Base-by-base conservation (phyloP, 371 early-diverging fungal genomes). In the Mycotypha africana region DNA sequence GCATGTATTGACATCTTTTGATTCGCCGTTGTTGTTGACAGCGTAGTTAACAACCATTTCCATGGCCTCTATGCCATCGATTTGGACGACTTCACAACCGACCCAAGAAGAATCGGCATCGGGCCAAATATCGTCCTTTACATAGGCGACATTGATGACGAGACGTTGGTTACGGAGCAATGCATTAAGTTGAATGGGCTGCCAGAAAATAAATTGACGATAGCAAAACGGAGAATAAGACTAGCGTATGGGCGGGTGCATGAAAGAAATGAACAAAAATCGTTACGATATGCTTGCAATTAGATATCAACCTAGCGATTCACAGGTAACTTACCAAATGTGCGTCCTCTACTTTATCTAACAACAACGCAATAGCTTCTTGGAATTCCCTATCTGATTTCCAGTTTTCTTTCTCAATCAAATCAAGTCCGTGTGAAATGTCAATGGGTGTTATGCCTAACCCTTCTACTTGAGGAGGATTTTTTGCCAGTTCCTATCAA, bases 11-110 rank as follows among this genome's bases (percentile, higher is more conserved):
- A 62, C 70, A 40, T 74, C 74, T 59, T 74, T 74, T 35, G 67
- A 67, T 56, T 74, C 74, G 12, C 74, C 74, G 40, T 74, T 74
- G 47, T 74, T 74, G 35, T 74, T 74, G 39, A 74, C 70, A n/a
- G 74, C 74, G 34, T 74, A 74, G 38, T 74, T 65, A 39, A 65
- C 67, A 36, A 74, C 60, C 74, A 74, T 74, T 6, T 69, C 67
- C 43, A 74, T 59, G 15, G 70, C 74, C 24, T 69, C 65, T 11
- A 43, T 44, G 31, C 65, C 74, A 36, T 74, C 74, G 20, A 74
- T 74, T 22, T 74, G 47, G 12, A 70, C 70, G 4, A 74, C 70
- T 53, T 74, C 67, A 42, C 74, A 74, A 16, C 67, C 70, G 0
- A 57, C 58, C 74, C 74, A 74, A 5, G 58, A 56, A 26, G 53